Evolutionary conservation across 345 rosid species (phyloP).

Genomic region (Aurinia saxatilis): DNA sequence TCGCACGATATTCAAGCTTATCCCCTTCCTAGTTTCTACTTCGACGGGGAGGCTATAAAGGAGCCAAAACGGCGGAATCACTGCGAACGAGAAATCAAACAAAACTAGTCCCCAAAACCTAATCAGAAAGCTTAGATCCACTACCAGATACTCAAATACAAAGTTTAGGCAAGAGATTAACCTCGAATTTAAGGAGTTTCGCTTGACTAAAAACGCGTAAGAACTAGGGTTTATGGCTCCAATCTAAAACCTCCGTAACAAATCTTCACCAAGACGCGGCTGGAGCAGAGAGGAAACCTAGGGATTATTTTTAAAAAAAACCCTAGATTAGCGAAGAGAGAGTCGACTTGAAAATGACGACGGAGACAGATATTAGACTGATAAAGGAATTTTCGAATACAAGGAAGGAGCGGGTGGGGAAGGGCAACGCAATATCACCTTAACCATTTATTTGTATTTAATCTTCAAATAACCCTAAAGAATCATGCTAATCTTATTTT

Average conservation of each 20-base stretch:
- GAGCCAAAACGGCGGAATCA: not conserved
- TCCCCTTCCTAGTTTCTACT: no score
- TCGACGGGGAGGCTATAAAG: not conserved
- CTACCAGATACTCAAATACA: not conserved
- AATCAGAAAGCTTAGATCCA: slow-evolving; percentile 24
- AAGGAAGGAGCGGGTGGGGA: slow-evolving; percentile 61
- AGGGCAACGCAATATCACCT: not conserved
- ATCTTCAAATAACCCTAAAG: no score
- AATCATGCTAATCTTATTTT: no score
- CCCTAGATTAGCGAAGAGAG: slow-evolving; percentile 5
- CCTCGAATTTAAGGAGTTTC: slow-evolving; percentile 5
- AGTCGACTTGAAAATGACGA: not conserved
- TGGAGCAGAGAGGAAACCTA: not conserved
- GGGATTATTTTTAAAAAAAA: slow-evolving; percentile 10
- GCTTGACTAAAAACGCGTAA: not conserved
- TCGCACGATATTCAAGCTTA: not conserved
- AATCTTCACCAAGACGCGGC: not conserved
- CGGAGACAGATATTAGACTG: slow-evolving; percentile 1
- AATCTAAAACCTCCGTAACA: not conserved
- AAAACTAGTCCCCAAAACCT: not conserved
- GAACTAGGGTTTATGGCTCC: slow-evolving; percentile 31
- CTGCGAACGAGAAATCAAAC: not conserved
- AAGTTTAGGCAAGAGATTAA: slow-evolving; percentile 8
- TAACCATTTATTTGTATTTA: no score
- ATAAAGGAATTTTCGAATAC: slow-evolving; percentile 40